These are phyloP conservation scores for Inga leiocalycina DNA, from an alignment of 306 rosid species.

Conservation along the genomic window DNA sequence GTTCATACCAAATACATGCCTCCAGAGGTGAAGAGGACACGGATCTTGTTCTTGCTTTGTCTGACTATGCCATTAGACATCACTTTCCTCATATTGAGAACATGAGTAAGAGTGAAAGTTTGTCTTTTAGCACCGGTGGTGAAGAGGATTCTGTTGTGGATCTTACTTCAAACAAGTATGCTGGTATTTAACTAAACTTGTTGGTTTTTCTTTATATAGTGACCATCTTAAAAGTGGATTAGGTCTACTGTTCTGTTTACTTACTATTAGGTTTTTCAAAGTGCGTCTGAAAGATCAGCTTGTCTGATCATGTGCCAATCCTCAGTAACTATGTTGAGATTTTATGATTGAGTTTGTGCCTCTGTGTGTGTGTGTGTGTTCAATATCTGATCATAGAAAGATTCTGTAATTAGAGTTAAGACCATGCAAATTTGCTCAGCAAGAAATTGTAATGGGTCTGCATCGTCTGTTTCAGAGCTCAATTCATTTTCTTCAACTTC, in stretches of 20 bases:
- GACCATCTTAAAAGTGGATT: not conserved
- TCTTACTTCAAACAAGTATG: slow-evolving; percentile 96
- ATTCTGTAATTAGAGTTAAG: slow-evolving; percentile 15
- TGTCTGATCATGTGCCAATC: not conserved
- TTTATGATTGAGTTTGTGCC: not conserved
- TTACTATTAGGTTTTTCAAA: not conserved
- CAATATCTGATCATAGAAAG: slow-evolving; percentile 3
- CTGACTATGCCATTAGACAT: slow-evolving; percentile 85
- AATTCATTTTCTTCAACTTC: not conserved
- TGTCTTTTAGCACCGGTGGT: slow-evolving; percentile 82
- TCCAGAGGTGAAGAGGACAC: slow-evolving; percentile 81
- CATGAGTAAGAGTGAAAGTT: slow-evolving; percentile 80
- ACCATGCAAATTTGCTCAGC: slow-evolving; percentile 1
- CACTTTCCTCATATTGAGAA: slow-evolving; percentile 92
- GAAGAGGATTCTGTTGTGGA: slow-evolving; percentile 82
- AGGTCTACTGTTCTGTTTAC: not conserved
- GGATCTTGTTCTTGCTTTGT: slow-evolving; percentile 70
- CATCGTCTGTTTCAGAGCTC: slow-evolving; percentile 5
- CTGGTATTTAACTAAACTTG: slow-evolving; percentile 55
- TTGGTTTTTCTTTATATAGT: not conserved
- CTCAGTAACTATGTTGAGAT: not conserved
- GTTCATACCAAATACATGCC: slow-evolving; percentile 94
- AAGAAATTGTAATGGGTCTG: not conserved
- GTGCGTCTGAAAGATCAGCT: not conserved
- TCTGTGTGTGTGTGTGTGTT: not conserved